phyloP scores from a whole-genome alignment of 2,329 filamentous ascomycete genomes.

The Whalleya microplaca region DNA sequence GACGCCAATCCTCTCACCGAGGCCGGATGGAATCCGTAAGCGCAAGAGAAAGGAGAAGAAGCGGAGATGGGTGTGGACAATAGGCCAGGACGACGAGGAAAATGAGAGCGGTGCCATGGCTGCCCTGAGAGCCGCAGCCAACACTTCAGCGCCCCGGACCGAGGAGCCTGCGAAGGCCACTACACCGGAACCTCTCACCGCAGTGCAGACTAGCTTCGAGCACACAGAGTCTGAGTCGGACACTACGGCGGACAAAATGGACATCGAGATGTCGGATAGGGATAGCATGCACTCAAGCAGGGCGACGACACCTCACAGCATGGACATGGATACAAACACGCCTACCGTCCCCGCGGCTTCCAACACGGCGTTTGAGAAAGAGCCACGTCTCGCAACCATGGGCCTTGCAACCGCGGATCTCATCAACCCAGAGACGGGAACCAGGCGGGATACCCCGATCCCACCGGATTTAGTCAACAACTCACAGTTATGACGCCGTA shows the following conservation, averaged over 20 bases:
- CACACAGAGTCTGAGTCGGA: constrained; percentile 34
- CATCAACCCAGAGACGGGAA: constrained; percentile 34
- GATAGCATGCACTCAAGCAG: constrained; percentile 45
- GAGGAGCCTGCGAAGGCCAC: constrained; percentile 16
- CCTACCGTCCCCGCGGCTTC: constrained; percentile 37
- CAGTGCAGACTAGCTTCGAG: constrained; percentile 42
- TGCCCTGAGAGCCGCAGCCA: constrained; percentile 41
- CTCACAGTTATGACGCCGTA: background rate
- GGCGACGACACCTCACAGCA: constrained; percentile 32
- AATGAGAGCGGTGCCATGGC: constrained; percentile 48
- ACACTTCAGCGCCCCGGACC: constrained; percentile 23
- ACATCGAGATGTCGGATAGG: constrained; percentile 56
- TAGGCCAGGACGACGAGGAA: constrained; percentile 54
- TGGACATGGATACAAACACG: constrained; percentile 42
- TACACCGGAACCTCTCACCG: constrained; percentile 26
- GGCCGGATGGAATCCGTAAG: constrained; percentile 53
- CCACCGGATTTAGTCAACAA: constrained; percentile 35
- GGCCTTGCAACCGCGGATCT: constrained; percentile 35
- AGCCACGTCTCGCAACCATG: constrained; percentile 5
- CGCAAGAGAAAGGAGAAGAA: constrained; percentile 62
- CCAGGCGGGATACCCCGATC: constrained; percentile 41
- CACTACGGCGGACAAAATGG: constrained; percentile 30
- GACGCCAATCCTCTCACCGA: constrained; percentile 46
- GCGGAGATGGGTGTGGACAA: constrained; percentile 69
- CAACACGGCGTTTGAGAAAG: constrained; percentile 9